Conservation (phyloP, 805 yeast species). For the Starmerella cellae region DNA sequence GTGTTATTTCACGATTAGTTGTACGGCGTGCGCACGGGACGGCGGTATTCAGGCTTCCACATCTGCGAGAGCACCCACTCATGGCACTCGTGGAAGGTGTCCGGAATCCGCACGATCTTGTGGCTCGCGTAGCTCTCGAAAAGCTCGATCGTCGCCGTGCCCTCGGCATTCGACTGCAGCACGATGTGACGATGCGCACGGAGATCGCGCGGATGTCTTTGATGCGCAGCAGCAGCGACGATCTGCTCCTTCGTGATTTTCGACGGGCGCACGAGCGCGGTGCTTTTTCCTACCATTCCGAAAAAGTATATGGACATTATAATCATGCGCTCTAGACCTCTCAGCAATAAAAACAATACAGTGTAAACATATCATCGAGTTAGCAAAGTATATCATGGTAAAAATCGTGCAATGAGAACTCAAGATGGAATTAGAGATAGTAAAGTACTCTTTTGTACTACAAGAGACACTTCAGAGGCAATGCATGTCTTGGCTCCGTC, state of each 20-base stretch:
- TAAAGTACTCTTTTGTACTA: too few relatives aligned
- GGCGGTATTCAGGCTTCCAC: slow-evolving; percentile 93
- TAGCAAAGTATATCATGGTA: too few relatives aligned
- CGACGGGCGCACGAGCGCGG: slow-evolving; percentile 75
- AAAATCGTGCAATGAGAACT: too few relatives aligned
- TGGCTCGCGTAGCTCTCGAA: slow-evolving; percentile 56
- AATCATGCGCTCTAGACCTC: too few relatives aligned
- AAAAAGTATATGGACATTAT: slow-evolving; percentile 91
- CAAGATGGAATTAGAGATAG: too few relatives aligned
- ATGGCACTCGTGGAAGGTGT: slow-evolving; percentile 59
- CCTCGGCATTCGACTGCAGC: slow-evolving; percentile 75
- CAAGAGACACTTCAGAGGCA: too few relatives aligned
- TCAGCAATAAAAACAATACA: too few relatives aligned
- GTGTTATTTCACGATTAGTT: too few relatives aligned
- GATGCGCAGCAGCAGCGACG: slow-evolving; percentile 89
- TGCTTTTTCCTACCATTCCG: slow-evolving; percentile 97
- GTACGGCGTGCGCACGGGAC: slow-evolving; percentile 15
- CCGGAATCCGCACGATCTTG: slow-evolving; percentile 59
- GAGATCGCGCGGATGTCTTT: slow-evolving; percentile 79
- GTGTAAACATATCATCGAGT: too few relatives aligned
- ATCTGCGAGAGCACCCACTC: slow-evolving; percentile 77
- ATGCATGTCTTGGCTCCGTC: too few relatives aligned
- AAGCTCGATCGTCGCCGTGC: slow-evolving; percentile 62
- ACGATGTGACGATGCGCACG: slow-evolving; percentile 88
- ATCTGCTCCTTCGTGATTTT: slow-evolving; percentile 81